phyloP scores from a whole-genome alignment of 1,284 basidiomycete genomes.

The Pascua sp. region DNA sequence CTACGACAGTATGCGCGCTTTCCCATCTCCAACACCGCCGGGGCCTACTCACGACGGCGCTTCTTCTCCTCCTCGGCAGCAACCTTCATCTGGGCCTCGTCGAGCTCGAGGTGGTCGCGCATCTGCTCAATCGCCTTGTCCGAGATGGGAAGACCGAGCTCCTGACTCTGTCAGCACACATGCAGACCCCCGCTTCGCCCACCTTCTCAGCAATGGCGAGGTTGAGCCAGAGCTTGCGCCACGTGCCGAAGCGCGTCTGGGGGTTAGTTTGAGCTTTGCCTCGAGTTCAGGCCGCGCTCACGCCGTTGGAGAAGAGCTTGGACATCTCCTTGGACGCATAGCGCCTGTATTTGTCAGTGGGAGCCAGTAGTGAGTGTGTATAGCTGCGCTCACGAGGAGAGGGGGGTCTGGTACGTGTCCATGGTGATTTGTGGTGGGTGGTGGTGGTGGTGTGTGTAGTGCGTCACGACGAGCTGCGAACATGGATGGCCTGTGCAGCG shows the following conservation, averaged over 20 bases:
- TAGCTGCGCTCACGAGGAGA: conserved; percentile 49
- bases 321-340: conserved; percentile 99
- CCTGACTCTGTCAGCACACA: conserved; percentile 34
- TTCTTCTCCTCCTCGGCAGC: conserved; percentile 96
- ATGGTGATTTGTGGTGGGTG: conserved; percentile 27
- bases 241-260: conserved; percentile 94
- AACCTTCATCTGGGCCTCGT: conserved; percentile 84
- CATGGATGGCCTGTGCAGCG: too few species aligned
- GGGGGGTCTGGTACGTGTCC: conserved; percentile 55
- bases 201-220: conserved; percentile 90
- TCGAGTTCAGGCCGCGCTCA: conserved; percentile 48
- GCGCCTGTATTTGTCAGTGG: conserved; percentile 59
- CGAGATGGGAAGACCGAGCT: conserved; percentile 85
- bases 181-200: background rate
- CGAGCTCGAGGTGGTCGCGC: conserved; percentile 83
- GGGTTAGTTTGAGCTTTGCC: conserved; percentile 1
- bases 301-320: conserved; percentile 85
- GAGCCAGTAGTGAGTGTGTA: background rate
- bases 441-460: background rate
- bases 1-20: too few species aligned
- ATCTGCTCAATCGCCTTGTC: conserved; percentile 92
- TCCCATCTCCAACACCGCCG: background rate
- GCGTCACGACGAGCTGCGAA: too few species aligned
- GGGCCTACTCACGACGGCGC: conserved; percentile 62
- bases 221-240: conserved; percentile 94